A percentile compares a stretch with the other conserved stretches of the same genome.
Evolutionary conservation across 495 filamentous ascomycete genomes (phyloP).

Genomic region (Apiosordaria backusii): DNA sequence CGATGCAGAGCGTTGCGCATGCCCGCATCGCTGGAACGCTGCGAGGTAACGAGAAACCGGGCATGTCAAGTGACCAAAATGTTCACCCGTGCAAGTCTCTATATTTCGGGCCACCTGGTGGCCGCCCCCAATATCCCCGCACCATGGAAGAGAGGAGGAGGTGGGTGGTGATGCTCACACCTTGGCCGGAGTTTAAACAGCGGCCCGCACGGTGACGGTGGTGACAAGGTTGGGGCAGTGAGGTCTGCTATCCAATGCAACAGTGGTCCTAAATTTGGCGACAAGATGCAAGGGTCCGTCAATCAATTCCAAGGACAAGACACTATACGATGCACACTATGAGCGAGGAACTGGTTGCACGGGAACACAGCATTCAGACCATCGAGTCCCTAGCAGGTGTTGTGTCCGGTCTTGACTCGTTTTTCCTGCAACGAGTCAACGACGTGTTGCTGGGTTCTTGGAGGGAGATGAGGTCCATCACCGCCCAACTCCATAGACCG

Average conservation of each 20-base stretch:
- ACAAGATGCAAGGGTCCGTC: slow-evolving; percentile 13
- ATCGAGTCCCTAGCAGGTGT: background rate
- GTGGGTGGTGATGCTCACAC: slow-evolving; percentile 1
- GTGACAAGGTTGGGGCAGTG: slow-evolving; percentile 3
- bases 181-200: slow-evolving; percentile 9
- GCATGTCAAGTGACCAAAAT: background rate
- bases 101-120: background rate
- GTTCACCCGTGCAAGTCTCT: too few relatives aligned
- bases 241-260: slow-evolving; percentile 5
- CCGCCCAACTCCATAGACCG: background rate
- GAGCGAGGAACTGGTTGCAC: slow-evolving; percentile 3
- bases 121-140: slow-evolving; percentile 3
- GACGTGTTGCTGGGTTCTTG: slow-evolving; percentile 3
- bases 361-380: slow-evolving; percentile 2
- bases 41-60: slow-evolving; percentile 4
- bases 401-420: background rate
- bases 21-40: slow-evolving; percentile 4
- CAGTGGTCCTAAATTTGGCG: slow-evolving; percentile 10
- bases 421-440: background rate
- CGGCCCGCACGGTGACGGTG: slow-evolving; percentile 7
- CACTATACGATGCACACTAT: slow-evolving; percentile 3
- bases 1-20: slow-evolving; percentile 1
- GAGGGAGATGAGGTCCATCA: background rate
- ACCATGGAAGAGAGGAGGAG: background rate
- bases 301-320: slow-evolving; percentile 11